These are phyloP conservation scores for barrel medic (Medicago truncatula) DNA, from an alignment of 306 rosid species.

Conservation along the genomic window DNA sequence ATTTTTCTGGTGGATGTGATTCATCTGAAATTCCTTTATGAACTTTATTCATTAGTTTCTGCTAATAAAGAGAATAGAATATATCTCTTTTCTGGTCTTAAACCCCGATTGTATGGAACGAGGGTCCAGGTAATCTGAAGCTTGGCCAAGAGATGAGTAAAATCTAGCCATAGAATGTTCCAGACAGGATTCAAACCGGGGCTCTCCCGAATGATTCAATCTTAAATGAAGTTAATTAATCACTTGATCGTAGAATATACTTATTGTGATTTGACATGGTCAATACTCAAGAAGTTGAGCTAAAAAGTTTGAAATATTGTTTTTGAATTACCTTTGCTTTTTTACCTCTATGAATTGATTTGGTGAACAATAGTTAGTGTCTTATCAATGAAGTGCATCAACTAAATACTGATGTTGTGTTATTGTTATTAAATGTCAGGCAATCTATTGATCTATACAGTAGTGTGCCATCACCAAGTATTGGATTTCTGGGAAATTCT, in stretches of 20 bases:
- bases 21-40: background rate
- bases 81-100: background rate
- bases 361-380: background rate
- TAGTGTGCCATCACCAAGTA: slow-evolving; percentile 86
- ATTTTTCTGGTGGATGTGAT: slow-evolving; percentile 22
- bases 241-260: background rate
- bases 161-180: background rate
- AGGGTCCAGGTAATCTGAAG: background rate
- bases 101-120: too few relatives aligned
- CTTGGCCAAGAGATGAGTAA: background rate
- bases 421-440: slow-evolving; percentile 59
- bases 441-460: slow-evolving; percentile 94
- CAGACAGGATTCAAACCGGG: background rate
- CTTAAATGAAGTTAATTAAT: background rate
- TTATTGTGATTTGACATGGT: slow-evolving; percentile 3
- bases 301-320: slow-evolving; percentile 6
- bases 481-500: slow-evolving; percentile 87
- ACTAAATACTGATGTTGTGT: slow-evolving; percentile 26
- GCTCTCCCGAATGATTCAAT: background rate
- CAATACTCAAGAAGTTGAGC: slow-evolving; percentile 23
- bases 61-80: too few relatives aligned
- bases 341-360: background rate
- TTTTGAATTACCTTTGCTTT: background rate
- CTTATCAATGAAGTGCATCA: slow-evolving; percentile 4
- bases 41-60: slow-evolving; percentile 21